Evolutionary conservation across 257 asterid genomes (phyloP).

Genomic region (Capsicum rhomboideum): DNA sequence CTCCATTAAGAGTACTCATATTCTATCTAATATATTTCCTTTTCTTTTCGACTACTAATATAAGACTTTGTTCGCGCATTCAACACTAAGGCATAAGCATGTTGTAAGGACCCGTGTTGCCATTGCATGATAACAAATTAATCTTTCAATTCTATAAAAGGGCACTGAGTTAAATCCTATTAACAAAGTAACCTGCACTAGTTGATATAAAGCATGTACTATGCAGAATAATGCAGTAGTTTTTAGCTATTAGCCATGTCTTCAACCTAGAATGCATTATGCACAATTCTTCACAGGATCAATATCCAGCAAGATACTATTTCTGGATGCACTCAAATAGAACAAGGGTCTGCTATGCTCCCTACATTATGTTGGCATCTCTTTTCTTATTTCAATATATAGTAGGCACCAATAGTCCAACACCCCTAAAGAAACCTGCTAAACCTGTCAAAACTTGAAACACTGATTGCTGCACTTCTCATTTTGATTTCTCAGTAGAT

Average conservation of each 20-base stretch:
- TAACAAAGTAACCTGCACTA: neutral
- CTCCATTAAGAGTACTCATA: no score
- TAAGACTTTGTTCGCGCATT: no score
- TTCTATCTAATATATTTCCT: no score
- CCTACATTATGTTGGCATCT: neutral
- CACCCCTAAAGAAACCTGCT: neutral
- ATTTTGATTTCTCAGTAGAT: neutral
- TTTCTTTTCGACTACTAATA: no score
- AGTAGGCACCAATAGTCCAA: neutral
- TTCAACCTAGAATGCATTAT: neutral
- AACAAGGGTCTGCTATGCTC: neutral
- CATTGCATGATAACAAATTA: neutral
- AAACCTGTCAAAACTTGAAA: neutral
- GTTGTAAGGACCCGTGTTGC: neutral
- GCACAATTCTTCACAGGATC: neutral
- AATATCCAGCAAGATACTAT: neutral
- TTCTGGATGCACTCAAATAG: neutral
- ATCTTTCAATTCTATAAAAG: neutral
- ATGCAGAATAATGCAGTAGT: neutral
- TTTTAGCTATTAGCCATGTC: neutral
- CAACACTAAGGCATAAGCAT: no score
- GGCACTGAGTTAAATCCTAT: neutral
- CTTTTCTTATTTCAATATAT: neutral
- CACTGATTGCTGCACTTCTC: neutral
- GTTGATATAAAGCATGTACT: neutral